A percentile compares a stretch with the other conserved stretches of the same genome.
These are phyloP conservation scores for Suhomyces coccinellae DNA, from an alignment of 1,139 yeast genomes.

Conservation along the genomic window DNA sequence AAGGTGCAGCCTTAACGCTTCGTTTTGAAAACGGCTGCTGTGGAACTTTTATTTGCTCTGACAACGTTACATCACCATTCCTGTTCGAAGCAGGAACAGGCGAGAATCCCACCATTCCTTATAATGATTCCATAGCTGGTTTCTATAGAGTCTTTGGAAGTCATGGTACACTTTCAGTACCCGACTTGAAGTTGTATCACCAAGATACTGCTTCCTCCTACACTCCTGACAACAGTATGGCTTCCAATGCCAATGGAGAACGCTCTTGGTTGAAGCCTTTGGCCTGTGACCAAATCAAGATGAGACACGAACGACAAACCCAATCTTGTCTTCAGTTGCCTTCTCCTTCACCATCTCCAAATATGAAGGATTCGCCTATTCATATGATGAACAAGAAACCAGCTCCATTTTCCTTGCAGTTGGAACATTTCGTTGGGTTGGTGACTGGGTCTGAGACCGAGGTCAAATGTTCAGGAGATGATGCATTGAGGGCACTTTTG, in stretches of 20 bases:
- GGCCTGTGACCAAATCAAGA: constrained; percentile 24
- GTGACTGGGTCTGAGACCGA: constrained; percentile 33
- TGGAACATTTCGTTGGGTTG: constrained; percentile 39
- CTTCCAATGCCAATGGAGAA: constrained; percentile 12
- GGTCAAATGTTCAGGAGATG: constrained; percentile 41
- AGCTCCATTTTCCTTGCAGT: constrained; percentile 42
- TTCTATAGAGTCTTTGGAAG: constrained; percentile 44
- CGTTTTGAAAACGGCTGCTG: constrained; percentile 40
- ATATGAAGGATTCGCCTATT: constrained; percentile 23
- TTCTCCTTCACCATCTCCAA: constrained; percentile 31
- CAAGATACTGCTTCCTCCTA: constrained; percentile 20
- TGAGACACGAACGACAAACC: constrained; percentile 18
- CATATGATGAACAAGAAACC: constrained; percentile 21
- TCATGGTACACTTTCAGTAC: constrained; percentile 42
- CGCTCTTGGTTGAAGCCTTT: constrained; percentile 39
- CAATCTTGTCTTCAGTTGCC: constrained; percentile 14
- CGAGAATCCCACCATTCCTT: constrained; percentile 44
- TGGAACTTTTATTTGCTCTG: constrained; percentile 46
- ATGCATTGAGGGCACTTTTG: constrained; percentile 41
- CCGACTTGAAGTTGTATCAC: constrained; percentile 41
- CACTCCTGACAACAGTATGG: constrained; percentile 15
- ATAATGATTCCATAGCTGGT: constrained; percentile 33
- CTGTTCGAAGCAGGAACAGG: constrained; percentile 46
- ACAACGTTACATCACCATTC: constrained; percentile 44
- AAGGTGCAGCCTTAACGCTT: constrained; percentile 44